Conservation (phyloP, 768 basidiomycete species). For the Amanita pseudoporphyria region DNA sequence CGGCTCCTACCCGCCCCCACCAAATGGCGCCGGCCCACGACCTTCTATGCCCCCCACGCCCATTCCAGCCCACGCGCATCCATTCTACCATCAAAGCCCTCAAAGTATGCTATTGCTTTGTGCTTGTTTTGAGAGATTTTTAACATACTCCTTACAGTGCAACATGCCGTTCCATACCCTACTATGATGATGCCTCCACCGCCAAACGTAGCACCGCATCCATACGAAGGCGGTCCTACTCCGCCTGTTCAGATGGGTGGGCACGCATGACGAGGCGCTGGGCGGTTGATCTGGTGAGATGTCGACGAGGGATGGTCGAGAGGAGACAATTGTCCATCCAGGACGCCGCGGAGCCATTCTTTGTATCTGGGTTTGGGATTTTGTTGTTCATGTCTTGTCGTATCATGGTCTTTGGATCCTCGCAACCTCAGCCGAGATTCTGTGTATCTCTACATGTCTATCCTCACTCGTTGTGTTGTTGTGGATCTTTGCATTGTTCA, state of each 20-base stretch:
- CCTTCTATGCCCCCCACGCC: constrained; percentile 92
- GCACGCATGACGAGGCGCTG: constrained; percentile 39
- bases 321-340: background rate
- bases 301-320: constrained; percentile 7
- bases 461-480: constrained; percentile 23
- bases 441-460: constrained; percentile 6
- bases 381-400: constrained; percentile 3
- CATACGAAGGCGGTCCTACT: constrained; percentile 62
- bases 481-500: constrained; percentile 26
- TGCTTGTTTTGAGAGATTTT: constrained; percentile 17
- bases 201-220: constrained; percentile 57
- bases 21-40: constrained; percentile 69
- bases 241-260: constrained; percentile 73
- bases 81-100: constrained; percentile 86
- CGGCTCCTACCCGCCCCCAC: constrained; percentile 67
- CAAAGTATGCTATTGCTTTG: constrained; percentile 45
- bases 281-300: constrained; percentile 1
- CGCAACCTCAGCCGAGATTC: constrained; percentile 11
- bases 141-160: constrained; percentile 42
- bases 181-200: constrained; percentile 91
- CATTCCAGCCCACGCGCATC: constrained; percentile 77
- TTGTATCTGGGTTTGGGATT: constrained; percentile 4
- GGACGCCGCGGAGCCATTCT: constrained; percentile 1
- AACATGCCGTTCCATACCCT: constrained; percentile 80
- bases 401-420: constrained; percentile 10